These are phyloP conservation scores for Alternaria burnsii DNA, from an alignment of 2,329 filamentous ascomycete genomes.

Conservation along the genomic window DNA sequence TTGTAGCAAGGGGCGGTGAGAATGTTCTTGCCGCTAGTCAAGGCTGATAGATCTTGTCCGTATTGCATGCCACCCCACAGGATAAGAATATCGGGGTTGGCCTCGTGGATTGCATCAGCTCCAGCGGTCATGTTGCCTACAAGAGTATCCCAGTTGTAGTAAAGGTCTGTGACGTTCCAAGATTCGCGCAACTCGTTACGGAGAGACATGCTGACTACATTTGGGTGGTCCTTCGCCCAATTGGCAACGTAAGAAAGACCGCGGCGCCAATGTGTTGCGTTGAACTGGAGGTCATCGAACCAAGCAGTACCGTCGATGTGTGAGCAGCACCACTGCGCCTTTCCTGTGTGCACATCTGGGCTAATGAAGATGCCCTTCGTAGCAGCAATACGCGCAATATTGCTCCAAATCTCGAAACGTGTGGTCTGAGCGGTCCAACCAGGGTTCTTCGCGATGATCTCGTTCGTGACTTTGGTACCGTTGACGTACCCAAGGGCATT, in stretches of 20 bases:
- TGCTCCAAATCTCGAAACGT: conserved; percentile 50
- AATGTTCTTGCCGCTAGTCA: conserved; percentile 50
- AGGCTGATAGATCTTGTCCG: conserved; percentile 60
- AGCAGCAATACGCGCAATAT: conserved; percentile 37
- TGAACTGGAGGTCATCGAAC: conserved; percentile 65
- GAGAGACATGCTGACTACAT: conserved; percentile 64
- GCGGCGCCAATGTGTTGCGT: conserved; percentile 62
- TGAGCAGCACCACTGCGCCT: conserved; percentile 48
- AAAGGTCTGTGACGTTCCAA: conserved; percentile 36
- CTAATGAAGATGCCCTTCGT: conserved; percentile 43
- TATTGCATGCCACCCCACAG: conserved; percentile 64
- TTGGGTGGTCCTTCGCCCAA: conserved; percentile 59
- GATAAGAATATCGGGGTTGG: conserved; percentile 63
- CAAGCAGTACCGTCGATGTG: conserved; percentile 65
- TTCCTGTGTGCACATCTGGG: conserved; percentile 44
- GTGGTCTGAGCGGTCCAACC: conserved; percentile 51
- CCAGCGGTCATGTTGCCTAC: conserved; percentile 57
- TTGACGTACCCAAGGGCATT: conserved; percentile 53
- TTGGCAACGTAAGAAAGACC: conserved; percentile 62
- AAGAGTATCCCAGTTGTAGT: conserved; percentile 45
- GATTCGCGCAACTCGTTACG: conserved; percentile 64
- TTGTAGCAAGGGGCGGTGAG: conserved; percentile 53
- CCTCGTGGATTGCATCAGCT: conserved; percentile 60
- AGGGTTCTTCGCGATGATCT: conserved; percentile 50
- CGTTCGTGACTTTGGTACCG: conserved; percentile 50